Base-by-base conservation (phyloP, 441 rosid species). In the Gossypium gossypioides region DNA sequence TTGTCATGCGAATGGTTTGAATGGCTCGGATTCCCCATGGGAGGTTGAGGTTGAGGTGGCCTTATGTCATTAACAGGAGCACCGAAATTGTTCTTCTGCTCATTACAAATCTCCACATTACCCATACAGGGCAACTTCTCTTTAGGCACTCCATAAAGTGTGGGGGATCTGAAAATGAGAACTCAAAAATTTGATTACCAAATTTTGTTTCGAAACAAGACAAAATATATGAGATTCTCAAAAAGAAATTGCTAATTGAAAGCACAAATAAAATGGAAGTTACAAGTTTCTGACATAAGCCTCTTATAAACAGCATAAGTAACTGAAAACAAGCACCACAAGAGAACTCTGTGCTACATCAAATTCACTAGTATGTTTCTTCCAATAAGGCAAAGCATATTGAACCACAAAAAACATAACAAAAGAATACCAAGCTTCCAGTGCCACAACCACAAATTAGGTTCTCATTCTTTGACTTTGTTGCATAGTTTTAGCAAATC, bases 91-190 rank as follows among this genome's bases (percentile, higher is more conserved):
- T 80, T 86, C 65, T 76, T 85, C 62, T 82, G 89, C 55, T 96
- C 96, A 61, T 76, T 74, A 77, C 85, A 81, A 74, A 87, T 78
- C 73, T 86, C 97, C 70, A 84, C 79, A 84, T 86, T 87, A 71
- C 85, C 86, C 44, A 84, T 72, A 74, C 79, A 81, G 67, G 79
- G 78, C 48, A 81, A 61, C 82, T 84, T 92, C 55, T 92, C 97
- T 69, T 85, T 84, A 34, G 98, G 96, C 71, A 87, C 87, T 77
- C 98, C 99, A 72, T 87, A 85, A 59, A 95, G 87, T 3, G 98
- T 92, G 16, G 98, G 93, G 58, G 85, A 72, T 82, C 99, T 92
- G 90, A 74, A 81, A 85, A 69, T 50, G 55, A 72, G 67, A 79
- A 5, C 6, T 40, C 42, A 70, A 48, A 72, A 63, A 15, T 59